phyloP scores from a whole-genome alignment of 225 moss, liverwort and hornwort genomes.

The Pseudisothecium myosuroides region DNA sequence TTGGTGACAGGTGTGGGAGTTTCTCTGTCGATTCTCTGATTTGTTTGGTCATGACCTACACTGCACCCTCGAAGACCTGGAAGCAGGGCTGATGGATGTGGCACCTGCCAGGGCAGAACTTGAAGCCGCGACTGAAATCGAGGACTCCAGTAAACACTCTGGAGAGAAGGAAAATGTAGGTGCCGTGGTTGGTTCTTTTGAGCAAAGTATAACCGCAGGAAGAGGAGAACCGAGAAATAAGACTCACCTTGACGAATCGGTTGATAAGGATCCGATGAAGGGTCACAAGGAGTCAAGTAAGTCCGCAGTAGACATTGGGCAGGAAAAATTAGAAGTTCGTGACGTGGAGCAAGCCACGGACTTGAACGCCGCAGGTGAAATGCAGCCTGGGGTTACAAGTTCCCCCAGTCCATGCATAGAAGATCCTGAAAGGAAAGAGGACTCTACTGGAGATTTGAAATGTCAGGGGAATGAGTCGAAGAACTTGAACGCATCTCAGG shows the following conservation, averaged over 20 bases:
- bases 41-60: constrained; percentile 61
- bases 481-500: background rate
- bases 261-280: background rate
- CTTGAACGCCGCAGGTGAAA: background rate
- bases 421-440: constrained; percentile 1
- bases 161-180: constrained; percentile 4
- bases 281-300: background rate
- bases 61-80: constrained; percentile 65
- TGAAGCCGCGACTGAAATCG: background rate
- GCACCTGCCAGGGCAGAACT: constrained; percentile 1
- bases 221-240: background rate
- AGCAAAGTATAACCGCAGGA: background rate
- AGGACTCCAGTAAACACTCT: background rate
- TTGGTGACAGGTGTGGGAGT: constrained; percentile 82
- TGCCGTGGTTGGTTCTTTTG: background rate
- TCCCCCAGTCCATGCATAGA: background rate
- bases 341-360: background rate
- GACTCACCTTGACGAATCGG: background rate
- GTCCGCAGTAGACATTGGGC: background rate
- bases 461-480: background rate
- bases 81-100: constrained; percentile 60
- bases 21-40: constrained; percentile 73
- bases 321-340: background rate
- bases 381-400: background rate
- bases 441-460: background rate